A percentile compares a stretch with the other conserved stretches of the same genome.
Conservation (phyloP, 208 protist species). For the Acanthamoeba sp. region DNA sequence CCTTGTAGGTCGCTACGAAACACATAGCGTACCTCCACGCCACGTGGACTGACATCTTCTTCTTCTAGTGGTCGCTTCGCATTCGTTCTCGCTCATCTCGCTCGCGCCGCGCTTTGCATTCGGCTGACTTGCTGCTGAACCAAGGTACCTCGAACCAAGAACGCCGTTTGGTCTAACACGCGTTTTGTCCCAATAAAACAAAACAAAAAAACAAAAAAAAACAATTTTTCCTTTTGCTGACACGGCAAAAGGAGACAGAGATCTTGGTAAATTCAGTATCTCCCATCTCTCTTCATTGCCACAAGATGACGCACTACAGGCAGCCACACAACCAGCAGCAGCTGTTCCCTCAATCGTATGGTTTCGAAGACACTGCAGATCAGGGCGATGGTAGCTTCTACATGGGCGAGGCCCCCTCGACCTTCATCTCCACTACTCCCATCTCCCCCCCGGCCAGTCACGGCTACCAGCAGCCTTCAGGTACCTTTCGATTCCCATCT, state of each 20-base stretch:
- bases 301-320: neutral
- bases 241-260: no score
- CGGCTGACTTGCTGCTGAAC: no score
- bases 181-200: neutral
- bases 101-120: no score
- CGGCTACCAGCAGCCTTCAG: neutral
- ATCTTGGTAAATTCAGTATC: no score
- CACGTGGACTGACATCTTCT: no score
- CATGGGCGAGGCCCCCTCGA: neutral
- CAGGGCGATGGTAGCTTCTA: neutral
- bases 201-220: neutral
- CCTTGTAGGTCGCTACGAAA: no score
- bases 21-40: no score
- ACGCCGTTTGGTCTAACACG: no score
- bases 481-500: neutral
- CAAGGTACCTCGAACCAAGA: no score
- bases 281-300: no score
- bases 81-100: no score
- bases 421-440: conserved; percentile 41
- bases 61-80: no score
- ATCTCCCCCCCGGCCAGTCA: conserved; percentile 32
- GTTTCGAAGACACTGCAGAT: conserved; percentile 46
- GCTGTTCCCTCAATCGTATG: conserved; percentile 19
- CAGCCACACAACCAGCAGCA: neutral
- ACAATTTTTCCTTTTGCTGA: neutral